These are phyloP conservation scores for Colletotrichum melonis DNA, from an alignment of 2,329 filamentous ascomycete species.

Conservation along the genomic window DNA sequence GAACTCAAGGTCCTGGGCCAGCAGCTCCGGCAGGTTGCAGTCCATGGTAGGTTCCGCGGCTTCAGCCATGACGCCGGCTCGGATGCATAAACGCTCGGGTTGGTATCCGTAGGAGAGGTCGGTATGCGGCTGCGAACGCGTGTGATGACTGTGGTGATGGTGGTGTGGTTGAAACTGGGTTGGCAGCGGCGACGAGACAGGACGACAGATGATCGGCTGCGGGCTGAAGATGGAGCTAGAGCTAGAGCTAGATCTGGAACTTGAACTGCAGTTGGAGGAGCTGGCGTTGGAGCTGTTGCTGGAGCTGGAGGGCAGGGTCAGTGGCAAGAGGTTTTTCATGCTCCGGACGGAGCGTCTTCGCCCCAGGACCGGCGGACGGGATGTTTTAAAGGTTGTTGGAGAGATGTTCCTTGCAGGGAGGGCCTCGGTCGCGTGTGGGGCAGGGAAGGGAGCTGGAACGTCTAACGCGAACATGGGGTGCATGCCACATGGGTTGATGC, in stretches of 20 bases:
- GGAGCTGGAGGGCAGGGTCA: constrained; percentile 45
- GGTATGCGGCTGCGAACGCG: neutral
- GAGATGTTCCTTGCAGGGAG: constrained; percentile 36
- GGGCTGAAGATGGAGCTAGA: constrained; percentile 39
- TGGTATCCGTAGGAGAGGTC: constrained; percentile 23
- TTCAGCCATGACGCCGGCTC: constrained; percentile 33
- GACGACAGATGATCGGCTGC: constrained; percentile 20
- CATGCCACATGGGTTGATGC: constrained; percentile 34
- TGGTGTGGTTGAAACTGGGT: constrained; percentile 14
- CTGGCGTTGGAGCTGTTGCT: constrained; percentile 35
- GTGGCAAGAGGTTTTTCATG: constrained; percentile 52
- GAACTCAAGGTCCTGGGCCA: constrained; percentile 65
- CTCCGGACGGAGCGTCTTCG: constrained; percentile 50
- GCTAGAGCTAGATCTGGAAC: constrained; percentile 38
- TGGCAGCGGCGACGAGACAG: constrained; percentile 3
- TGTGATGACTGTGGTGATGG: neutral
- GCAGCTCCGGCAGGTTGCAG: constrained; percentile 65
- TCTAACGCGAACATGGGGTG: constrained; percentile 38
- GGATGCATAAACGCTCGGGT: constrained; percentile 21
- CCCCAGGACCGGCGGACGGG: constrained; percentile 35
- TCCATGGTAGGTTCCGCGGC: constrained; percentile 42
- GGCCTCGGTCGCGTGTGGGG: constrained; percentile 34
- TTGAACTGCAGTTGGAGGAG: constrained; percentile 37
- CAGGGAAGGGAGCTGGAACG: constrained; percentile 37
- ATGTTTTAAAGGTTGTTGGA: constrained; percentile 36